A percentile compares a stretch with the other conserved stretches of the same genome.
These are phyloP conservation scores for Diaporthe longicolla DNA, from an alignment of 2,329 filamentous ascomycete species.

Conservation along the genomic window DNA sequence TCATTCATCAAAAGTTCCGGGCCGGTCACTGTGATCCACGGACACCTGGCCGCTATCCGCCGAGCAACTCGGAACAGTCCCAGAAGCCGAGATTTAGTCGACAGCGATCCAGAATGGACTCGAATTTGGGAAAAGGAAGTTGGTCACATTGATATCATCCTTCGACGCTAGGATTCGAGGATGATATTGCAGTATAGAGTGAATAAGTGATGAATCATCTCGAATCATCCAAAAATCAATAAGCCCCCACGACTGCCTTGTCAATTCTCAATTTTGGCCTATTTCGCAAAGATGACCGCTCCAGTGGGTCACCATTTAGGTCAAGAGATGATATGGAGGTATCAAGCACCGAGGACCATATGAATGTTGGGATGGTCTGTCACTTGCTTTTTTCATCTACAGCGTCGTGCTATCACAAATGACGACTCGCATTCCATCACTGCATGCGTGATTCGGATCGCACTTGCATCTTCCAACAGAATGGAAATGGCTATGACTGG, in stretches of 20 bases:
- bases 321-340: neutral
- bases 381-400: conserved; percentile 15
- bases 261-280: neutral
- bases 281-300: neutral
- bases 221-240: neutral
- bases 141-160: neutral
- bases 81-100: neutral
- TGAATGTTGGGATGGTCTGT: neutral
- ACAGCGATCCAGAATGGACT: neutral
- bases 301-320: neutral
- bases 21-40: neutral
- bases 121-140: neutral
- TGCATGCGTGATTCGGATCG: conserved; percentile 7
- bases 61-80: neutral
- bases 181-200: neutral
- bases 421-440: conserved; percentile 12
- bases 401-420: conserved; percentile 20
- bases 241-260: neutral
- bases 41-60: neutral
- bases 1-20: conserved; percentile 3
- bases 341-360: neutral
- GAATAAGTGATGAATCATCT: conserved; percentile 9
- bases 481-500: neutral
- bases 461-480: neutral
- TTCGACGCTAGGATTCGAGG: neutral